Evolutionary conservation across 1,284 basidiomycete species (phyloP), one percentile per base, ranked within the genome.

Genomic region (Ganoderma multipileum): DNA sequence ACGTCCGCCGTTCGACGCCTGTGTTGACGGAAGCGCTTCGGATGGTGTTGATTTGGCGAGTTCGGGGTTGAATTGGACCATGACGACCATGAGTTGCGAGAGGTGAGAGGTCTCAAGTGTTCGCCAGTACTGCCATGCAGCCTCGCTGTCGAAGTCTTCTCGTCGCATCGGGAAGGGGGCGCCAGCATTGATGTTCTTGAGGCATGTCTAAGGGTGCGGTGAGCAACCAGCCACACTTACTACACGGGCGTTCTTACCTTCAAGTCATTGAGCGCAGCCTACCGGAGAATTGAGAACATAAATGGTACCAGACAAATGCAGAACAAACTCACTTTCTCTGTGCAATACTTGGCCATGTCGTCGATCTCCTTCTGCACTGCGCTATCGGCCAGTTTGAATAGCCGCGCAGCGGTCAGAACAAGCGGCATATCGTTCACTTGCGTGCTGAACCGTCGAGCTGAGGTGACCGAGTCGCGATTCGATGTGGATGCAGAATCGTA

Each of bases 161-260:
- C 91, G 86, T 60, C 91, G 87, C 38, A 94, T 96, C 0, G 97
- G 96, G 78, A 97, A 96, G 0, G 93, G 83, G 26, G 88, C 85
- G 52, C 95, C 93, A 8, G 94, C 91, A 69, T 93, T 94, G 78
- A 99, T 93, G 72, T 96, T 95, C 82, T 96, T 97, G 65, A 98
- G 84, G 77, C 95, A 96, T 39, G 92, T 94, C 92, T 97, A 81
- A 4, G 77, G 61, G 66, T 61, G 33, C 38, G 63, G 63, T 50
- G n/a, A 61, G 28, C 47, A 44, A 33, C 55, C 11, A 59, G 26
- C 30, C 20, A 20, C 16, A 44, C 26, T 42, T 20, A 39, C 18
- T 55, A 61, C 3, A 3, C 14, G 5, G 16, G 3, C 18, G 26
- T 59, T 72, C 79, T 63, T 78, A 91, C 92, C 86, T 96, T 97